These are phyloP conservation scores for Leccinum variicolor DNA, from an alignment of 768 basidiomycete genomes.

Conservation along the genomic window DNA sequence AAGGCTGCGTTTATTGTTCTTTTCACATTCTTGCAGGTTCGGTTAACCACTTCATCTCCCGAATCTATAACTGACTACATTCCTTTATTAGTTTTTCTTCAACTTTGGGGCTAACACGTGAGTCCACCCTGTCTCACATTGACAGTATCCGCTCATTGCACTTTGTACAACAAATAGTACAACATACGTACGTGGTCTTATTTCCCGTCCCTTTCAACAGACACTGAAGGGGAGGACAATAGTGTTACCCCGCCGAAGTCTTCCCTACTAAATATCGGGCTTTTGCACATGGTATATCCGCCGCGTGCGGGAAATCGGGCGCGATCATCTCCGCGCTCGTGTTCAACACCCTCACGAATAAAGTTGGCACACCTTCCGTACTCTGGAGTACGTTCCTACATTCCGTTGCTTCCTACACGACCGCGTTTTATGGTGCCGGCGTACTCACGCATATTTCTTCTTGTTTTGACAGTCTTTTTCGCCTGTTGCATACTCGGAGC, in stretches of 20 bases:
- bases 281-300: constrained; percentile 71
- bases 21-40: constrained; percentile 65
- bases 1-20: constrained; percentile 63
- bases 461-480: constrained; percentile 55
- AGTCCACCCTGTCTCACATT: constrained; percentile 13
- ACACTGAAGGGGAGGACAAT: constrained; percentile 2
- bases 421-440: background rate
- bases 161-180: constrained; percentile 34
- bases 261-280: constrained; percentile 77
- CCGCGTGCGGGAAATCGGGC: constrained; percentile 70
- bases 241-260: constrained; percentile 75
- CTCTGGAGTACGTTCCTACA: constrained; percentile 63
- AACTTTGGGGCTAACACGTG: constrained; percentile 77
- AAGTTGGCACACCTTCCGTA: constrained; percentile 61
- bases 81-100: constrained; percentile 61
- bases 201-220: too few species aligned
- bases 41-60: background rate
- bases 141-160: background rate
- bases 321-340: constrained; percentile 75
- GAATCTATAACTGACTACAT: background rate
- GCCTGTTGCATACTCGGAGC: constrained; percentile 61
- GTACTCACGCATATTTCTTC: background rate
- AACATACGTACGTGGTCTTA: constrained; percentile 41
- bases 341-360: constrained; percentile 59
- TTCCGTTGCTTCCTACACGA: background rate